phyloP scores from a whole-genome alignment of 139 green algal genomes.

The Auxenochlorella pyrenoidosa region DNA sequence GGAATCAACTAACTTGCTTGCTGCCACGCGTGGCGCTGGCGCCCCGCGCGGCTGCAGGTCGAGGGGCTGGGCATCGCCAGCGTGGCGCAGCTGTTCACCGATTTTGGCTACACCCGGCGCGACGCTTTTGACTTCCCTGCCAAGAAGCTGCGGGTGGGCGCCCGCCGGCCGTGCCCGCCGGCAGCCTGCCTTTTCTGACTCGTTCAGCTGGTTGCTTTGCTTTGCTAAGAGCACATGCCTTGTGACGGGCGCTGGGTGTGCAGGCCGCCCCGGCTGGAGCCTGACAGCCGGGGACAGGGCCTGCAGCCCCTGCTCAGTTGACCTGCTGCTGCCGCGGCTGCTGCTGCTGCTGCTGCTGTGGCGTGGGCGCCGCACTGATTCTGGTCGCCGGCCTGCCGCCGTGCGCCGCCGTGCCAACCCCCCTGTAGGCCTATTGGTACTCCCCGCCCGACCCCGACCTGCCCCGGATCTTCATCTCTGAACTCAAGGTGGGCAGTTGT shows the following conservation, averaged over 20 bases:
- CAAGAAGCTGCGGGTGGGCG: constrained; percentile 51
- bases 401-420: too few relatives aligned
- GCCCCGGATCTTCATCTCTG: constrained; percentile 56
- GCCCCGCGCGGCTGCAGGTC: constrained; percentile 12
- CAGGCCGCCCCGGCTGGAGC: too few relatives aligned
- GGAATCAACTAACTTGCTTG: too few relatives aligned
- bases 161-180: background rate
- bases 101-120: constrained; percentile 49
- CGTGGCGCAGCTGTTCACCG: constrained; percentile 39
- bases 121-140: constrained; percentile 42
- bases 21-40: too few relatives aligned
- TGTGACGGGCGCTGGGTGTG: background rate
- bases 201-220: background rate
- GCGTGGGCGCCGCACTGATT: too few relatives aligned
- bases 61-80: constrained; percentile 43
- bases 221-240: too few relatives aligned
- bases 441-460: constrained; percentile 39
- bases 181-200: too few relatives aligned
- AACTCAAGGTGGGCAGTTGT: constrained; percentile 39
- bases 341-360: too few relatives aligned
- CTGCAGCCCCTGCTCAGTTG: background rate
- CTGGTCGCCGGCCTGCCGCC: too few relatives aligned
- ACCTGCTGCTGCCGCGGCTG: too few relatives aligned
- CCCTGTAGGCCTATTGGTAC: constrained; percentile 40
- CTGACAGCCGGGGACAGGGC: too few relatives aligned